Conservation (phyloP, 441 rosid species). For the Breynia disticha region DNA sequence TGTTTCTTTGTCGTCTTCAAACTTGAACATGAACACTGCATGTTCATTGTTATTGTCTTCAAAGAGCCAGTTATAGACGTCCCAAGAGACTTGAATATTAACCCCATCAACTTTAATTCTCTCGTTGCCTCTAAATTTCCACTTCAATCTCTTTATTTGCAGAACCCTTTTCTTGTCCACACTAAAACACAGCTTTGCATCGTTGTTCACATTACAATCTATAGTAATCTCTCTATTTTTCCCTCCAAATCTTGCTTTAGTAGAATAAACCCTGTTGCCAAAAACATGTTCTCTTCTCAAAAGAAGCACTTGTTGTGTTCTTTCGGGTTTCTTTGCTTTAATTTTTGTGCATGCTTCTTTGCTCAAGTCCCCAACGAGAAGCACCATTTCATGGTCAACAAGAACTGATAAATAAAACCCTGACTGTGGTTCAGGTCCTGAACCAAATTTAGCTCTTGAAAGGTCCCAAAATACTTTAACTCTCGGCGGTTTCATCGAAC, state of each 20-base stretch:
- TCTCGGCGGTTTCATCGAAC: slow-evolving; percentile 40
- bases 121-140: slow-evolving; percentile 93
- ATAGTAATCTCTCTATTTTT: slow-evolving; percentile 50
- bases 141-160: slow-evolving; percentile 58
- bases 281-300: slow-evolving; percentile 69
- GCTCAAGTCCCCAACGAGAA: slow-evolving; percentile 61
- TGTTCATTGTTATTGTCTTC: slow-evolving; percentile 31
- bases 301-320: slow-evolving; percentile 35
- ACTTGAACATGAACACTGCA: slow-evolving; percentile 75
- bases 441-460: slow-evolving; percentile 58
- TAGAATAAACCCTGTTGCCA: slow-evolving; percentile 50
- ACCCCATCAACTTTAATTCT: slow-evolving; percentile 66
- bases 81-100: slow-evolving; percentile 78
- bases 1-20: slow-evolving; percentile 23
- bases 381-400: slow-evolving; percentile 50
- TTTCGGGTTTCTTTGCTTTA: slow-evolving; percentile 28
- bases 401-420: slow-evolving; percentile 70
- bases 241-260: slow-evolving; percentile 65
- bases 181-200: slow-evolving; percentile 46
- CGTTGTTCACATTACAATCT: slow-evolving; percentile 51
- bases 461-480: slow-evolving; percentile 74
- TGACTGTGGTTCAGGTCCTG: slow-evolving; percentile 69
- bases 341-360: slow-evolving; percentile 47
- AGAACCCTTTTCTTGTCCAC: slow-evolving; percentile 51
- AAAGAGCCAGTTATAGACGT: slow-evolving; percentile 82